phyloP scores from a whole-genome alignment of 176 grass and related monocot genomes.

The Panicum miliaceum region DNA sequence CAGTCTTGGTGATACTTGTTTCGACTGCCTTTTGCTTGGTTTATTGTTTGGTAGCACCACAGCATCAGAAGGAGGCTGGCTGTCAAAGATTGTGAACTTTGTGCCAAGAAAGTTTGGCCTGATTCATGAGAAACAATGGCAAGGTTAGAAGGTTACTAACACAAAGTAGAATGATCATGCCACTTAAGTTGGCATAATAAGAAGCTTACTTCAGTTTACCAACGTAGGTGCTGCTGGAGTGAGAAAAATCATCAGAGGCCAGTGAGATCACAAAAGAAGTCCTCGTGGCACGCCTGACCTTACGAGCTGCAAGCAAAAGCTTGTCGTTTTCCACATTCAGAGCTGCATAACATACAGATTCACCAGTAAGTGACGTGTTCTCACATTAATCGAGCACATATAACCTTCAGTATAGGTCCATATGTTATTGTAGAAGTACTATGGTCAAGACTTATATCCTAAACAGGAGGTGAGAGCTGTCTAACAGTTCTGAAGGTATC shows the following conservation, averaged over 20 bases:
- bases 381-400: background rate
- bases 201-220: conserved; percentile 89
- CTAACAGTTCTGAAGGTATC: conserved; percentile 28
- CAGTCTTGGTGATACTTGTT: conserved; percentile 92
- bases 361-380: conserved; percentile 13
- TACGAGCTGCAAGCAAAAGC: conserved; percentile 88
- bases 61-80: conserved; percentile 74
- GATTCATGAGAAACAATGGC: conserved; percentile 33
- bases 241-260: conserved; percentile 77
- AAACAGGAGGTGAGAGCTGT: background rate
- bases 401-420: background rate
- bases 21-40: conserved; percentile 72
- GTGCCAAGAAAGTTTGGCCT: conserved; percentile 98
- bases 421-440: background rate
- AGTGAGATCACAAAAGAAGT: conserved; percentile 90
- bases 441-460: background rate
- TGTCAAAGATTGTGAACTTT: conserved; percentile 94
- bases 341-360: conserved; percentile 57
- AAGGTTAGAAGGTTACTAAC: conserved; percentile 21
- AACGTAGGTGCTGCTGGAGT: conserved; percentile 90
- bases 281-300: conserved; percentile 77
- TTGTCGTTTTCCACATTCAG: conserved; percentile 86
- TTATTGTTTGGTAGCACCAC: conserved; percentile 58
- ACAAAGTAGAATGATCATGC: background rate
- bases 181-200: conserved; percentile 2